Evolutionary conservation across 2,329 filamentous ascomycete species (phyloP).

Genomic region (Diatrype stigma): DNA sequence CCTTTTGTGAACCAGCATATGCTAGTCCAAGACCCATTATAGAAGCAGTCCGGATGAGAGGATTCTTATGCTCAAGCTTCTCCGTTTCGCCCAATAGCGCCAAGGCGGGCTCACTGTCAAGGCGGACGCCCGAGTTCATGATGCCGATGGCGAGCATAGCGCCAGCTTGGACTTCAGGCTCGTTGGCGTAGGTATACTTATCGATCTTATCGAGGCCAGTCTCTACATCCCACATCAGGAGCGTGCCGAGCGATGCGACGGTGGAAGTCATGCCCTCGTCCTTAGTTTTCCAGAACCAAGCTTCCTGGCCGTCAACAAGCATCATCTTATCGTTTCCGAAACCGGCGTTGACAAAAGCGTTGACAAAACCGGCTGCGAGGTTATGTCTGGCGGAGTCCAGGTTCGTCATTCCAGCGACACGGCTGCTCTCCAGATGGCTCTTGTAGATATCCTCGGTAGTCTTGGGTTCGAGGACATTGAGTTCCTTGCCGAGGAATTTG

Average conservation of each 20-base stretch:
- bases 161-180: conserved; percentile 82
- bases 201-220: conserved; percentile 90
- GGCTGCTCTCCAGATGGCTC: conserved; percentile 92
- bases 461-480: conserved; percentile 96
- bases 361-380: conserved; percentile 91
- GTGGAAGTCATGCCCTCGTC: conserved; percentile 97
- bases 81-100: conserved; percentile 78
- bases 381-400: conserved; percentile 95
- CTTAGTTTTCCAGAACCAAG: conserved; percentile 99
- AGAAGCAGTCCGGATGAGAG: conserved; percentile 72
- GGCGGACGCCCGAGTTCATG: conserved; percentile 85
- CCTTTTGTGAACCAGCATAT: conserved; percentile 91
- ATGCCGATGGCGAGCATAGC: conserved; percentile 92
- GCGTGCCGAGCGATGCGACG: conserved; percentile 85
- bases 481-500: conserved; percentile 87
- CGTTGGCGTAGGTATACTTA: conserved; percentile 81
- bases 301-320: conserved; percentile 80
- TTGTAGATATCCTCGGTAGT: conserved; percentile 99
- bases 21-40: conserved; percentile 96
- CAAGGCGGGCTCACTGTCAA: conserved; percentile 86
- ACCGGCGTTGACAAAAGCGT: conserved; percentile 93
- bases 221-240: conserved; percentile 92
- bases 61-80: conserved; percentile 74
- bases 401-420: conserved; percentile 89
- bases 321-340: conserved; percentile 98